A percentile compares a stretch with the other conserved stretches of the same genome.
These are phyloP conservation scores for Russula virescens DNA, from an alignment of 768 basidiomycete species.

Conservation along the genomic window DNA sequence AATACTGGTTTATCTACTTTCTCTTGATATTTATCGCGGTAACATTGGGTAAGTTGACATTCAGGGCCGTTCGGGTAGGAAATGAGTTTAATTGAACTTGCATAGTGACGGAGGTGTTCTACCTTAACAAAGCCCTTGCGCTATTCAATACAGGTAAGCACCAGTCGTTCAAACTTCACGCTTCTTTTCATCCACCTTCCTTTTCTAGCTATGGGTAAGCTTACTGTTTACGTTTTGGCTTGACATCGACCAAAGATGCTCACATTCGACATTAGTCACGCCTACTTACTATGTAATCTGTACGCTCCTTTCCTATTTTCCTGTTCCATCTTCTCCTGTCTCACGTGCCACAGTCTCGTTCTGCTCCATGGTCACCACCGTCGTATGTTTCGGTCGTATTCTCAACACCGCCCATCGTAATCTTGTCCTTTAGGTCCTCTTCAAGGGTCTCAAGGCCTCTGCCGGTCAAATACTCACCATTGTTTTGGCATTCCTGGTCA, in stretches of 20 bases:
- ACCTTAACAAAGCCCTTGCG: slow-evolving; percentile 92
- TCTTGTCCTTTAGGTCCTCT: slow-evolving; percentile 54
- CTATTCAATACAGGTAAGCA: slow-evolving; percentile 82
- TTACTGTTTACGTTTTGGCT: slow-evolving; percentile 17
- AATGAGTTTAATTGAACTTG: slow-evolving; percentile 1
- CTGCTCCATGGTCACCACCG: slow-evolving; percentile 77
- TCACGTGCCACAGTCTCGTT: slow-evolving; percentile 54
- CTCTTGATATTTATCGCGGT: slow-evolving; percentile 74
- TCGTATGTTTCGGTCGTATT: slow-evolving; percentile 42
- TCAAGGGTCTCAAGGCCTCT: slow-evolving; percentile 80
- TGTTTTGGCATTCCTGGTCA: slow-evolving; percentile 87
- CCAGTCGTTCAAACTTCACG: neutral
- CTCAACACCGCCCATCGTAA: neutral
- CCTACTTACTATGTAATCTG: slow-evolving; percentile 86
- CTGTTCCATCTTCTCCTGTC: neutral
- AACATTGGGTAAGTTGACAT: slow-evolving; percentile 60
- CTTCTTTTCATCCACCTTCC: slow-evolving; percentile 18
- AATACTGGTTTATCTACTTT: slow-evolving; percentile 89
- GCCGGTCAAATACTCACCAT: slow-evolving; percentile 80
- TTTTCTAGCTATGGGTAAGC: slow-evolving; percentile 56
- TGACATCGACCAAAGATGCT: slow-evolving; percentile 28
- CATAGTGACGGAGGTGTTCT: slow-evolving; percentile 85
- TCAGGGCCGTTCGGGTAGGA: slow-evolving; percentile 15
- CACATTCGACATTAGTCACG: slow-evolving; percentile 46
- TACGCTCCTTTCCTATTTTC: slow-evolving; percentile 32